These are phyloP conservation scores for Aureococcus anophagefferens DNA, from an alignment of 108 stramenopile species.

Conservation along the genomic window DNA sequence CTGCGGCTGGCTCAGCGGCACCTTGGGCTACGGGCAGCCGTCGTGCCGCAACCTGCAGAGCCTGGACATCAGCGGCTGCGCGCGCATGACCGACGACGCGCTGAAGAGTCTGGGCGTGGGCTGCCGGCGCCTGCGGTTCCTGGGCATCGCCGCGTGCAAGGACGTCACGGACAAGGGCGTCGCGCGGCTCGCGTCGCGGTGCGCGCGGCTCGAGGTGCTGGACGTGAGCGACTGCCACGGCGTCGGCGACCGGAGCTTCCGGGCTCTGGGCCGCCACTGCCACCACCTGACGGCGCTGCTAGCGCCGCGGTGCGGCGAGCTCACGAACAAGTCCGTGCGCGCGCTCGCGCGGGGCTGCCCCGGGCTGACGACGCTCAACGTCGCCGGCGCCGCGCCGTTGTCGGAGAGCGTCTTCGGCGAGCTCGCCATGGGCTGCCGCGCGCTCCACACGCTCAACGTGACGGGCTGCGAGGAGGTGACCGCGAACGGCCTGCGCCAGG, in stretches of 20 bases:
- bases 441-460: background rate
- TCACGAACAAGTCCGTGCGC: background rate
- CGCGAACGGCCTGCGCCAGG: background rate
- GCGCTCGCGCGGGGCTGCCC: slow-evolving; percentile 4
- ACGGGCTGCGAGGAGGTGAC: slow-evolving; percentile 7
- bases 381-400: background rate
- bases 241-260: background rate
- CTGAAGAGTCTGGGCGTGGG: background rate
- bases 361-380: background rate
- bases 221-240: background rate
- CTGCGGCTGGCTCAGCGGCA: background rate
- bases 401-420: slow-evolving; percentile 3
- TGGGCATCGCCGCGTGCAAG: background rate
- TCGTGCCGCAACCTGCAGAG: background rate
- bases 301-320: background rate
- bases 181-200: background rate
- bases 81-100: background rate
- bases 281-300: background rate
- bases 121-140: background rate
- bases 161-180: background rate
- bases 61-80: background rate
- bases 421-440: background rate
- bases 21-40: background rate
- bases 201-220: background rate
- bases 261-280: background rate